phyloP scores from a whole-genome alignment of 2,329 filamentous ascomycete species.

The Hypoxylon sp. region DNA sequence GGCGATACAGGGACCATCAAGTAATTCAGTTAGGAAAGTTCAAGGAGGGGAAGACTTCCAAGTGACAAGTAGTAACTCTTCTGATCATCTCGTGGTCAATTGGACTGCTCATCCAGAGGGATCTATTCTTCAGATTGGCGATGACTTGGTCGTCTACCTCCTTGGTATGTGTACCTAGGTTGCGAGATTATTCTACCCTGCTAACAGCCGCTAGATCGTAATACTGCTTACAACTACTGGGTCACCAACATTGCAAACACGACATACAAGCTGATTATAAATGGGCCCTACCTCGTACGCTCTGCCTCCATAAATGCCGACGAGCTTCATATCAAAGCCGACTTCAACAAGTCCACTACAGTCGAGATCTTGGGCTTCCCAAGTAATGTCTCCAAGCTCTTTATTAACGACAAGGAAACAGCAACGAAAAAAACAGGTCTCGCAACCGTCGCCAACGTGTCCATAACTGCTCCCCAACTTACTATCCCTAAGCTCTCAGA shows the following conservation, averaged over 20 bases:
- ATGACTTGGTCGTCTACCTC: conserved; percentile 33
- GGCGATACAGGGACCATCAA: conserved; percentile 56
- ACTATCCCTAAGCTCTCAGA: conserved; percentile 70
- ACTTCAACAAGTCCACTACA: conserved; percentile 76
- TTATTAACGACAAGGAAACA: conserved; percentile 67
- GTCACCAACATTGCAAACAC: conserved; percentile 57
- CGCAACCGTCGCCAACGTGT: conserved; percentile 46
- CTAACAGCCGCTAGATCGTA: conserved; percentile 55
- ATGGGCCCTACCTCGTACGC: conserved; percentile 74
- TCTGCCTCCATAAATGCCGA: conserved; percentile 66
- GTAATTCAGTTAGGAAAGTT: conserved; percentile 50
- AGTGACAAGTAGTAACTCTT: conserved; percentile 47
- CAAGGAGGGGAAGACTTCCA: conserved; percentile 31
- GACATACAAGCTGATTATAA: conserved; percentile 62
- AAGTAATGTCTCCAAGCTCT: conserved; percentile 62
- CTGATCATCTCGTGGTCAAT: conserved; percentile 35
- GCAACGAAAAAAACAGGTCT: conserved; percentile 56
- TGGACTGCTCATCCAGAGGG: conserved; percentile 36
- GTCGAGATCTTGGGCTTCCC: conserved; percentile 77
- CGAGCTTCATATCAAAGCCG: conserved; percentile 74
- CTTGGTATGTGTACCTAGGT: conserved; percentile 34
- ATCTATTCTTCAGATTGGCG: conserved; percentile 36
- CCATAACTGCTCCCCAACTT: conserved; percentile 15
- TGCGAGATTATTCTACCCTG: no score
- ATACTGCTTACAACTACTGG: conserved; percentile 78